These are phyloP conservation scores for Solanum hybrid DNA, from an alignment of 305 asterid species.

Conservation along the genomic window DNA sequence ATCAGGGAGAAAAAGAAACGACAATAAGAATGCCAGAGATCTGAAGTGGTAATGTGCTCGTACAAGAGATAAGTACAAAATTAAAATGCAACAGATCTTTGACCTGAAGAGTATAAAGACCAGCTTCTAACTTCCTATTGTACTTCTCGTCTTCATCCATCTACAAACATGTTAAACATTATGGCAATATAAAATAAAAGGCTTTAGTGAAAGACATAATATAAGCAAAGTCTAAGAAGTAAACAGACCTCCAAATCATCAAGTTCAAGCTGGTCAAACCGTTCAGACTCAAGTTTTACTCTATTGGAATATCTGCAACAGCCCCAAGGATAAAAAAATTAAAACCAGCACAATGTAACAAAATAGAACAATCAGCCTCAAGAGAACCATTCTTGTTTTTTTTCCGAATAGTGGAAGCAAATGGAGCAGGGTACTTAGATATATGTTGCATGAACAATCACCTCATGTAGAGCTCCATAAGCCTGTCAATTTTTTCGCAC, in stretches of 20 bases:
- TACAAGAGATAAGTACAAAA: background rate
- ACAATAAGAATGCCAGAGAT: background rate
- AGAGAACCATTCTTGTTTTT: background rate
- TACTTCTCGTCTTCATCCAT: slow-evolving; percentile 92
- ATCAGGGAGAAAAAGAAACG: slow-evolving; percentile 5
- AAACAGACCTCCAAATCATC: slow-evolving; percentile 77
- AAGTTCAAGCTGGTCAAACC: slow-evolving; percentile 52
- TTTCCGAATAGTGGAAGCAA: background rate
- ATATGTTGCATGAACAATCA: slow-evolving; percentile 11
- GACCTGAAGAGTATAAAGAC: slow-evolving; percentile 95
- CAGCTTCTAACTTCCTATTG: slow-evolving; percentile 72
- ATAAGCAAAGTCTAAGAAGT: background rate
- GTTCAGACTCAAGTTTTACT: slow-evolving; percentile 69
- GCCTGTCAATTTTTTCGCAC: slow-evolving; percentile 92
- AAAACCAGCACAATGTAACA: background rate
- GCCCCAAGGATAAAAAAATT: background rate
- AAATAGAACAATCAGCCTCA: background rate
- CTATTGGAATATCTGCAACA: slow-evolving; percentile 68
- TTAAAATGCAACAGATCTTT: background rate
- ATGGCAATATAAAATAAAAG: background rate
- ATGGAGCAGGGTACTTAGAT: background rate
- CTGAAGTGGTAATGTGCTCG: background rate
- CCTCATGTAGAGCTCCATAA: slow-evolving; percentile 97
- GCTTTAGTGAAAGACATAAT: background rate
- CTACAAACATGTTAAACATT: slow-evolving; percentile 28